Evolutionary conservation across 495 filamentous ascomycete genomes (phyloP).

Genomic region (Trichoderma erinaceum): DNA sequence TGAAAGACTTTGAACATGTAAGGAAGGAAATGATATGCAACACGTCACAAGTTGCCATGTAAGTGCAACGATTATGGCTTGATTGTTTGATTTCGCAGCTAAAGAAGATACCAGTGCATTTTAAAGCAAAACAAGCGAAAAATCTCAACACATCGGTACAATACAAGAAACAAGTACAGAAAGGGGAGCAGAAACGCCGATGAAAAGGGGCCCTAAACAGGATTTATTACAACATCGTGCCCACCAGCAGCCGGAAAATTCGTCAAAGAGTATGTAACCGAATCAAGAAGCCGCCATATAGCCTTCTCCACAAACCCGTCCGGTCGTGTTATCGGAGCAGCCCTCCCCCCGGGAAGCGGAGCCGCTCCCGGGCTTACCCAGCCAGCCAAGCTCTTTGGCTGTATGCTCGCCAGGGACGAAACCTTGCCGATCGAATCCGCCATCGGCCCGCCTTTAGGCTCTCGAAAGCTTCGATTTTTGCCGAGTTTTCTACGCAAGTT

Average conservation of each 20-base stretch:
- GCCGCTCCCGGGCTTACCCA: not conserved
- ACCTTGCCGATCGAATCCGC: not conserved
- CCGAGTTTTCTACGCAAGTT: not conserved
- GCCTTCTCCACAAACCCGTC: not conserved
- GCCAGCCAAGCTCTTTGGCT: not conserved
- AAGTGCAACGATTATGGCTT: not conserved
- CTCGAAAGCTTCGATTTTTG: not conserved
- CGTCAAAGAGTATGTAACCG: not conserved
- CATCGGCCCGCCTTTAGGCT: slow-evolving; percentile 10
- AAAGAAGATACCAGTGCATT: not conserved
- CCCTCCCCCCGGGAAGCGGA: not conserved
- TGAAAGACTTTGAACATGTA: not conserved
- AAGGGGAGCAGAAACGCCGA: not conserved
- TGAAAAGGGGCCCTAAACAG: too few relatives aligned
- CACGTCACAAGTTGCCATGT: not conserved
- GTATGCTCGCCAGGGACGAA: not conserved
- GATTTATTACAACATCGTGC: not conserved
- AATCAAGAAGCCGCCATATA: slow-evolving; percentile 1
- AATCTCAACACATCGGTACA: not conserved
- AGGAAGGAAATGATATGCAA: not conserved
- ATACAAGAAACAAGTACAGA: not conserved
- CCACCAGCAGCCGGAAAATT: not conserved
- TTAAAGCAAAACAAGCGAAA: not conserved
- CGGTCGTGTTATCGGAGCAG: not conserved
- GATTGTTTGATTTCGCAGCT: not conserved